phyloP scores from a whole-genome alignment of 805 yeast genomes.

The Torulaspora gathmanii region DNA sequence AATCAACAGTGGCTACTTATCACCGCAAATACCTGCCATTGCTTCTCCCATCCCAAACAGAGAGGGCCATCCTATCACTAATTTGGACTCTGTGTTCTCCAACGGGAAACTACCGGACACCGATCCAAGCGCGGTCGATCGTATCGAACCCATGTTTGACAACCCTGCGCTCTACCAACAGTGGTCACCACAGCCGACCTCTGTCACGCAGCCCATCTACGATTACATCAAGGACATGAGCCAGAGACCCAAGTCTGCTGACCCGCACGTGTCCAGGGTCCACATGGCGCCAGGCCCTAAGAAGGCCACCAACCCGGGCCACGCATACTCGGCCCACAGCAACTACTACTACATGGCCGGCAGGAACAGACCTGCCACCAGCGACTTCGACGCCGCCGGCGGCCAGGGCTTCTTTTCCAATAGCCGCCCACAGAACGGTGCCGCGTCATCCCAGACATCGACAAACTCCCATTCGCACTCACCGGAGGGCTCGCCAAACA shows the following conservation, averaged over 20 bases:
- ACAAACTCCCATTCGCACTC: conserved; percentile 5
- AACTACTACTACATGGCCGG: conserved; percentile 4
- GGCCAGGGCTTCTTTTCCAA: background rate
- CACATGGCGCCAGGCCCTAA: conserved; percentile 5
- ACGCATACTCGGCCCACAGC: conserved; percentile 4
- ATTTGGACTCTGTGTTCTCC: conserved; percentile 20
- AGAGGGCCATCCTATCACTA: conserved; percentile 15
- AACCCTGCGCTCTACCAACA: conserved; percentile 21
- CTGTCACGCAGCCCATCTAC: conserved; percentile 34
- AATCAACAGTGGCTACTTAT: conserved; percentile 25
- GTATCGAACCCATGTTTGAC: conserved; percentile 9
- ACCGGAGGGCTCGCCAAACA: conserved; percentile 9
- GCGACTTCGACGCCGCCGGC: conserved; percentile 3
- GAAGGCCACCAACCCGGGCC: conserved; percentile 1
- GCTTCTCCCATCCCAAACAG: conserved; percentile 29
- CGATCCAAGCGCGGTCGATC: conserved; percentile 8
- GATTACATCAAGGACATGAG: conserved; percentile 33
- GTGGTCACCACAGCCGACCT: conserved; percentile 41
- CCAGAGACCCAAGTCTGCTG: conserved; percentile 44
- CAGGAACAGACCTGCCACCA: conserved; percentile 2
- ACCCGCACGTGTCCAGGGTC: conserved; percentile 29
- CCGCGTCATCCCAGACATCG: background rate
- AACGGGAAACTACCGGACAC: conserved; percentile 5
- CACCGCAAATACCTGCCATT: conserved; percentile 24
- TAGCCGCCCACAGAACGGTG: conserved; percentile 3